Evolutionary conservation across 192 early-diverging fungal species (phyloP), one percentile per base, ranked within the genome.

Genomic region (Paraglomus brasilianum): DNA sequence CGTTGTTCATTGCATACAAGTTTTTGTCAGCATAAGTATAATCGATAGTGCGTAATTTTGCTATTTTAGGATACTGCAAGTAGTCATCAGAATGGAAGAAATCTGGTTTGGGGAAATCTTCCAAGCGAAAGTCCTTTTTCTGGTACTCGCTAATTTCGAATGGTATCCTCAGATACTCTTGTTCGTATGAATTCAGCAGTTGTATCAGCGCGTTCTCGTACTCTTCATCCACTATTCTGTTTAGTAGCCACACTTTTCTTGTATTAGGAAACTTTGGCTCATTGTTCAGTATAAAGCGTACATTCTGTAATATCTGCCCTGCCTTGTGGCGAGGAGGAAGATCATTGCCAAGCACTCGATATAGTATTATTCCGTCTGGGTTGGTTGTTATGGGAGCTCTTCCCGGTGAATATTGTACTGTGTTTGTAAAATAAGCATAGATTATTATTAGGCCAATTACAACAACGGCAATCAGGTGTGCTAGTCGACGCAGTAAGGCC

Each of bases 21-120:
- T 86, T 86, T 75, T 86, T 86, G 42, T 82, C 81, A 66, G 84
- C 82, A 59, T 86, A 86, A 11, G 83, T 84, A 62, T 80, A 86
- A 48, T 86, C 84, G 51, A 86, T 49, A 1, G 79, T 77, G 36
- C 84, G 67, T 14, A 86, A 69, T 60, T 83, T 82, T 17, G 80
- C 77, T 7, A 82, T 83, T 44, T 84, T 82, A 30, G 79, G 78
- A 39, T 77, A 83, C 5, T 75, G 74, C 53, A 78, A 68, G 60
- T 84, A 86, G 39, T 86, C 84, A 45, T 83, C 80, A 0, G 84
- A 82, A 19, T 82, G 83, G 17, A 86, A 77, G 70, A 81, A 86
- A 67, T 86, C 84, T 13, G 81, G 72, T 38, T 83, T 74, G 10
- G 84, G 83, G 64, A 86, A 86, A 42, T 86, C 80, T 45, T 86